phyloP scores from a whole-genome alignment of 805 yeast species.

The Saccharomycopsis malanga region DNA sequence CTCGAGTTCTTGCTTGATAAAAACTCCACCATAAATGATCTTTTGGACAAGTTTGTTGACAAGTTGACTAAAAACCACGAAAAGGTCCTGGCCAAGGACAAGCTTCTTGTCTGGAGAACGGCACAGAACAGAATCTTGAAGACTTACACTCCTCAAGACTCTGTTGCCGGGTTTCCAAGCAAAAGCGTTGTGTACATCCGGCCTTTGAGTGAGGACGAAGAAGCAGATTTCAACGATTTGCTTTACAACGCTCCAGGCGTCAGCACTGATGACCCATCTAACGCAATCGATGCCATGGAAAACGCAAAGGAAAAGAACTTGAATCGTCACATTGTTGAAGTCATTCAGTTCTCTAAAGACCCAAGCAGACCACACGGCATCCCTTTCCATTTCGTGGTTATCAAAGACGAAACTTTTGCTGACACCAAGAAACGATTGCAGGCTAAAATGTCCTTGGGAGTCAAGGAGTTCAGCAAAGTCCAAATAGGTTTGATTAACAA shows the following conservation, averaged over 20 bases:
- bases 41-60: slow-evolving; percentile 47
- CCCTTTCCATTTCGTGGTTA: slow-evolving; percentile 72
- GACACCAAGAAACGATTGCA: slow-evolving; percentile 64
- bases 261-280: not conserved
- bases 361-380: slow-evolving; percentile 65
- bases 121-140: slow-evolving; percentile 31
- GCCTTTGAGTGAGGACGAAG: slow-evolving; percentile 36
- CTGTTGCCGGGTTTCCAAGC: slow-evolving; percentile 29
- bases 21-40: slow-evolving; percentile 45
- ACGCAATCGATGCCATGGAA: not conserved
- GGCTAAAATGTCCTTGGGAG: slow-evolving; percentile 64
- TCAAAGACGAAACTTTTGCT: slow-evolving; percentile 56
- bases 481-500: slow-evolving; percentile 47
- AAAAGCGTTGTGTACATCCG: slow-evolving; percentile 32
- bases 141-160: slow-evolving; percentile 25
- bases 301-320: not conserved
- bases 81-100: slow-evolving; percentile 35
- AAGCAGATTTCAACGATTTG: slow-evolving; percentile 24
- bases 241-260: slow-evolving; percentile 21
- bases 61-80: slow-evolving; percentile 23
- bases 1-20: slow-evolving; percentile 66
- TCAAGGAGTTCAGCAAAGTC: slow-evolving; percentile 72
- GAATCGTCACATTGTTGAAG: slow-evolving; percentile 42
- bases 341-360: slow-evolving; percentile 71
- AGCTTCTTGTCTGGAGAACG: slow-evolving; percentile 52